phyloP scores from a whole-genome alignment of 1,284 basidiomycete species.

The Cryptococcus sp. region DNA sequence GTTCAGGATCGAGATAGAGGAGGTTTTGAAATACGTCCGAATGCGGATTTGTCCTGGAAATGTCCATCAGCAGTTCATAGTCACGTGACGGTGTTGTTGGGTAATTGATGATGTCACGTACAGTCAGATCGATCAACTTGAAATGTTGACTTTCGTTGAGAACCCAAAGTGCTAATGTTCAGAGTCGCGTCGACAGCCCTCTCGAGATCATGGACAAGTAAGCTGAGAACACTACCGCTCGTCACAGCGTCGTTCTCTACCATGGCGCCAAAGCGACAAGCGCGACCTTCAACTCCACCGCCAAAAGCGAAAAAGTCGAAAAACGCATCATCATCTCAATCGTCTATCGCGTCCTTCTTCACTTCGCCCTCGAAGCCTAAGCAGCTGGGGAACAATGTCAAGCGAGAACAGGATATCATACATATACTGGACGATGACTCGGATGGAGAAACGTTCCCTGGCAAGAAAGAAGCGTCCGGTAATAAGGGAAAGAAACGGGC shows the following conservation, averaged over 20 bases:
- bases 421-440: slow-evolving; percentile 37
- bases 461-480: slow-evolving; percentile 10
- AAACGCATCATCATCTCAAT: slow-evolving; percentile 5
- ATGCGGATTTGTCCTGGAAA: too few species aligned
- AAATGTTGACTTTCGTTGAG: too few species aligned
- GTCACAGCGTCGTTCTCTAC: neutral
- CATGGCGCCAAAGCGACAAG: slow-evolving; percentile 25
- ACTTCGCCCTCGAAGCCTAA: slow-evolving; percentile 32
- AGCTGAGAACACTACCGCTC: too few species aligned
- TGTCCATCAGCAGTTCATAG: too few species aligned
- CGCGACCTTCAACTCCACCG: slow-evolving; percentile 17
- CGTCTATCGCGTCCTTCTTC: slow-evolving; percentile 46
- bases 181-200: too few species aligned
- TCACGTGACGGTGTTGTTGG: too few species aligned
- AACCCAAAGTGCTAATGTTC: too few species aligned
- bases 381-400: neutral
- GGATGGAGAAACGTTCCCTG: neutral
- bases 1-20: too few species aligned
- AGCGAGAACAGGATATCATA: slow-evolving; percentile 27
- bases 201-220: too few species aligned
- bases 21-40: too few species aligned
- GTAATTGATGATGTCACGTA: too few species aligned
- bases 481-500: slow-evolving; percentile 19
- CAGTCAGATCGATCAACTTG: too few species aligned
- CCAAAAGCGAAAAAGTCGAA: slow-evolving; percentile 12